phyloP scores from a whole-genome alignment of 371 early-diverging fungal species.

The Mucor circinelloides region DNA sequence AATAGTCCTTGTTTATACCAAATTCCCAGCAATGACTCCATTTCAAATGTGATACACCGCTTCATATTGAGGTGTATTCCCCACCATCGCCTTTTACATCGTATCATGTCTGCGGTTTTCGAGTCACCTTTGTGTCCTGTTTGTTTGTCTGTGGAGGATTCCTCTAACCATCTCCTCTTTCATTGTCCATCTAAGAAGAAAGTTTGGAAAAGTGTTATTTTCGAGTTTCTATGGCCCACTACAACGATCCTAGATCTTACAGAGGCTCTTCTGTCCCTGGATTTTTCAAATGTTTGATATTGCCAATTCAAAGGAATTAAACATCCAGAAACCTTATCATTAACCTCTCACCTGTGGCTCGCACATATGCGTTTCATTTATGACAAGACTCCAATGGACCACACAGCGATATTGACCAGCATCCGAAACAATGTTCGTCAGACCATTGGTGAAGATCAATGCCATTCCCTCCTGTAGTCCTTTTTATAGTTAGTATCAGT shows the following conservation, averaged over 20 bases:
- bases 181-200: background rate
- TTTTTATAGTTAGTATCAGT: background rate
- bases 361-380: background rate
- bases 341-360: no score
- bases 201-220: background rate
- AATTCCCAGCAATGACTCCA: no score
- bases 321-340: background rate
- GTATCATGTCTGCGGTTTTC: constrained; percentile 8
- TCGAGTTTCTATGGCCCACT: background rate
- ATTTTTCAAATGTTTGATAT: background rate
- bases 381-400: background rate
- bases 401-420: background rate
- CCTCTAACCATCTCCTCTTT: constrained; percentile 9
- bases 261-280: background rate
- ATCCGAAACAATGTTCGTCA: background rate
- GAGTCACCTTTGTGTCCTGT: constrained; percentile 10
- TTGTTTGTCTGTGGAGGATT: constrained; percentile 11
- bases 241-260: background rate
- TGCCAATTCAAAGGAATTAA: background rate
- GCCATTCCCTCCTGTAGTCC: background rate
- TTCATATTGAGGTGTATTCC: background rate
- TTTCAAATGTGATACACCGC: no score
- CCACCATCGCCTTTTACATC: constrained; percentile 8
- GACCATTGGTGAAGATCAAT: background rate
- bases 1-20: no score